phyloP scores from a whole-genome alignment of 306 rosid genomes.

The Phaseolus lunatus region DNA sequence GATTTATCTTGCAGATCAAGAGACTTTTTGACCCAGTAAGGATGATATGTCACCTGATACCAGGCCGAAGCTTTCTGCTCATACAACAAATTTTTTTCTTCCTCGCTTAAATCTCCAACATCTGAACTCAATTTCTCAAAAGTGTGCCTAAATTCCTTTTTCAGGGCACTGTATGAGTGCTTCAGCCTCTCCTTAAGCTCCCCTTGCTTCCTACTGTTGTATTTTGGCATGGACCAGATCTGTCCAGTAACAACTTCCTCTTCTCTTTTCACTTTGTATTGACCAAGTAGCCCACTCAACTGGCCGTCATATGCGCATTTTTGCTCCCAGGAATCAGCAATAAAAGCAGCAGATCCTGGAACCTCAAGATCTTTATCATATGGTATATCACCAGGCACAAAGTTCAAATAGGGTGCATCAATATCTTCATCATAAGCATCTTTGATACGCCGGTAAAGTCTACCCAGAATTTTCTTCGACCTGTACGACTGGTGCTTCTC shows the following conservation, averaged over 20 bases:
- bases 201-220: constrained; percentile 83
- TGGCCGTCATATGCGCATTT: constrained; percentile 82
- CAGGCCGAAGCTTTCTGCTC: constrained; percentile 88
- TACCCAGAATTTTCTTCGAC: constrained; percentile 79
- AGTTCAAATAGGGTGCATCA: constrained; percentile 48
- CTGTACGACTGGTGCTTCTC: constrained; percentile 69
- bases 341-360: constrained; percentile 63
- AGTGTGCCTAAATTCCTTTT: constrained; percentile 74
- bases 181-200: constrained; percentile 91
- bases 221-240: constrained; percentile 94
- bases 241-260: constrained; percentile 90
- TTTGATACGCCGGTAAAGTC: constrained; percentile 67
- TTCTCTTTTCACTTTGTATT: constrained; percentile 81
- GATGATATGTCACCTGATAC: constrained; percentile 90
- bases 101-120: constrained; percentile 61
- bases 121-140: constrained; percentile 64
- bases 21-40: constrained; percentile 66
- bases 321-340: constrained; percentile 70
- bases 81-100: constrained; percentile 64
- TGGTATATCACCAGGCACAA: constrained; percentile 48
- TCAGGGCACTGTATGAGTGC: constrained; percentile 78
- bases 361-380: constrained; percentile 72
- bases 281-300: constrained; percentile 69
- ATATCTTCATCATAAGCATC: constrained; percentile 65
- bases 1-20: constrained; percentile 47